Evolutionary conservation across 176 grass and related monocot species (phyloP), one percentile per base, ranked within the genome.

Genomic region (Guadua angustifolia): DNA sequence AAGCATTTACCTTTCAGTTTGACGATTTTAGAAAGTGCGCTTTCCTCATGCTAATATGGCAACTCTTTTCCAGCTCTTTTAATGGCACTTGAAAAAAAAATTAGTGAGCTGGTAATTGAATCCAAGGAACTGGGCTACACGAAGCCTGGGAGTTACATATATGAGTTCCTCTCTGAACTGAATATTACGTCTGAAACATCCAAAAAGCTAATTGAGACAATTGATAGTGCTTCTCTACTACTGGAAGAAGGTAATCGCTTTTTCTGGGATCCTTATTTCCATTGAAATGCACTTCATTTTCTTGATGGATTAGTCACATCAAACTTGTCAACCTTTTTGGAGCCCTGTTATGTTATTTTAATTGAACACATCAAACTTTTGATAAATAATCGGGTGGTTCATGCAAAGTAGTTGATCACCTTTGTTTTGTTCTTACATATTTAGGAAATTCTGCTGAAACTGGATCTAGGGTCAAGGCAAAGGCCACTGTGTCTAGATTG

Each of bases 111-210:
- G 69, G 78, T 68, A 68, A 95, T 98, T 78, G 80, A 87, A 74
- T 98, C 93, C 85, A 98, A 88, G 88, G 95, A 94, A 66, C 76
- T 92, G 69, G 95, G 93, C 35, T 94, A 90, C 72, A 98, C 95
- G 42, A 84, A 87, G 51, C 74, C 87, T 78, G 91, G 93, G 74
- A 86, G 32, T 85, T 98, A 98, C 76, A 94, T 98, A 72, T 98
- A 93, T 9, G 91, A 98, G 60, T 98, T 98, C 66, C 89, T 98
- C 25, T 90, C 96, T 75, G 96, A 98, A 61, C 77, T 95, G 72
- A 98, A 98, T 80, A 95, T 98, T 84, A 98, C 87, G 2, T 79
- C 84, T 57, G 87, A 98, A 85, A 98, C 93, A 73, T 90, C 96
- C 67, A 98, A 90, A 86, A 95, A 93, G 82, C 91, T 98, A 64